Percentiles rank a stretch among this genome's conserved stretches.
These are phyloP conservation scores for Avicennia marina DNA, from an alignment of 257 asterid genomes.

Conservation along the genomic window DNA sequence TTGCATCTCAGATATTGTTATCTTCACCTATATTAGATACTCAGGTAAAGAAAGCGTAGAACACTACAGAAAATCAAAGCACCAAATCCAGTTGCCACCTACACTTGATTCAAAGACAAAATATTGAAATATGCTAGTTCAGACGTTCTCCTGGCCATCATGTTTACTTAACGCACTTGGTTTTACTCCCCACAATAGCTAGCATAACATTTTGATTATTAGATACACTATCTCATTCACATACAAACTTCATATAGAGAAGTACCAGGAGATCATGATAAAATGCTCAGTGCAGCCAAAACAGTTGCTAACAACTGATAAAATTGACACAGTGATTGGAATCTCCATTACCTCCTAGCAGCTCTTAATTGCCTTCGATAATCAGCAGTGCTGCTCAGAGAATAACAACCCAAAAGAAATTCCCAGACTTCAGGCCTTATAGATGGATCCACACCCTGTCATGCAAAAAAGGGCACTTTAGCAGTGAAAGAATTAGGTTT, in stretches of 20 bases:
- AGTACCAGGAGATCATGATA: not conserved
- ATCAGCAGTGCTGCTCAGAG: conserved; percentile 83
- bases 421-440: conserved; percentile 98
- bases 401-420: conserved; percentile 92
- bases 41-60: too few relatives aligned
- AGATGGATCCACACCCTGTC: conserved; percentile 93
- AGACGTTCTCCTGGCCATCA: too few relatives aligned
- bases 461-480: conserved; percentile 23
- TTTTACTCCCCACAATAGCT: not conserved
- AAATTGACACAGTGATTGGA: conserved; percentile 20
- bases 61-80: too few relatives aligned
- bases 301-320: conserved; percentile 9
- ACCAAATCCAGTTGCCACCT: too few relatives aligned
- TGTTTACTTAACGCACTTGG: too few relatives aligned
- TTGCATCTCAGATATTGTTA: too few relatives aligned
- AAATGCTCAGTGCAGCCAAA: conserved; percentile 12
- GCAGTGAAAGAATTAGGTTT: not conserved
- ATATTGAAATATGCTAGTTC: too few relatives aligned
- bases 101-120: too few relatives aligned
- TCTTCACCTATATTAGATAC: too few relatives aligned
- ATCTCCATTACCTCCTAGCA: conserved; percentile 73
- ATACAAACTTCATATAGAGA: conserved; percentile 6
- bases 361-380: conserved; percentile 70
- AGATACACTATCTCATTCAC: not conserved
- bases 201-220: not conserved